Conservation (phyloP, 2,329 filamentous ascomycete species). For the Apiospora kogelbergensis region DNA sequence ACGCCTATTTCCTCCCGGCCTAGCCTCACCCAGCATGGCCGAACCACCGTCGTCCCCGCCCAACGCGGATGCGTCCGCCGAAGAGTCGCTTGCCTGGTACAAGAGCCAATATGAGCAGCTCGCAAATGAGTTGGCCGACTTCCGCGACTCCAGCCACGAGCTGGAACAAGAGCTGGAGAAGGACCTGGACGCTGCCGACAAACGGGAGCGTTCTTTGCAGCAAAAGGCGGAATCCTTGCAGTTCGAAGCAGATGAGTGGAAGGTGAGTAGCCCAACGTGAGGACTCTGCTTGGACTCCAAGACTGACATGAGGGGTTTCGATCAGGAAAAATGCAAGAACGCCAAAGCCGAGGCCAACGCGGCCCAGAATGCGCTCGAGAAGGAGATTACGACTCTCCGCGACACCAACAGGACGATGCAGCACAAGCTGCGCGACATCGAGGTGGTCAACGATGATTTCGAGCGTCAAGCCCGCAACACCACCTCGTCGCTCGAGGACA, state of each 20-base stretch:
- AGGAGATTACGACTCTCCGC: constrained; percentile 90
- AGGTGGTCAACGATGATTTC: constrained; percentile 97
- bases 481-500: constrained; percentile 90
- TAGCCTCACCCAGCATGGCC: constrained; percentile 42
- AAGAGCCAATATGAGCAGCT: constrained; percentile 93
- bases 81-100: constrained; percentile 89
- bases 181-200: constrained; percentile 93
- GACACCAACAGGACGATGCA: constrained; percentile 81
- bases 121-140: constrained; percentile 88
- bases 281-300: constrained; percentile 1
- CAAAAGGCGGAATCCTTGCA: constrained; percentile 82
- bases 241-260: constrained; percentile 98
- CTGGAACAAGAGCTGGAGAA: constrained; percentile 93
- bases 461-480: constrained; percentile 95
- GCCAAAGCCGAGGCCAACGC: constrained; percentile 84
- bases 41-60: constrained; percentile 65
- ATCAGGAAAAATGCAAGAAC: constrained; percentile 90
- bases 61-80: constrained; percentile 51
- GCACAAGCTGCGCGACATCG: constrained; percentile 85
- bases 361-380: constrained; percentile 84
- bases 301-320: constrained; percentile 11
- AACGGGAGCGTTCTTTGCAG: constrained; percentile 80
- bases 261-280: constrained; percentile 57
- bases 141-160: constrained; percentile 90
- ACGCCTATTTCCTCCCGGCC: not conserved